Conservation (phyloP, 169 alveolate species). For the Babesia bigemina region DNA sequence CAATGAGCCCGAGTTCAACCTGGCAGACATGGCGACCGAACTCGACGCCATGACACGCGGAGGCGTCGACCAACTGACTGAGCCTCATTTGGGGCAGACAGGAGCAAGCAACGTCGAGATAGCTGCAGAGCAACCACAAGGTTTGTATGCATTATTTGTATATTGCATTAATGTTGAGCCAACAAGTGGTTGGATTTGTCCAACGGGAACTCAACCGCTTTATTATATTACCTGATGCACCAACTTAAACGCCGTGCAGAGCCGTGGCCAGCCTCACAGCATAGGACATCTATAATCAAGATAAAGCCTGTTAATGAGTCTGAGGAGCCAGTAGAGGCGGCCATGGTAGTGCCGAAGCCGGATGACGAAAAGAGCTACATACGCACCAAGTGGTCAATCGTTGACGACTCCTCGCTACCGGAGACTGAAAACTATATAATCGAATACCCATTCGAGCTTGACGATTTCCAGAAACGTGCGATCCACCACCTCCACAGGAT, state of each 20-base stretch:
- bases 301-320: neutral
- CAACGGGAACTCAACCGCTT: too few species aligned
- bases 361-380: constrained; percentile 56
- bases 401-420: constrained; percentile 64
- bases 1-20: constrained; percentile 31
- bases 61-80: neutral
- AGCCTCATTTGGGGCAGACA: neutral
- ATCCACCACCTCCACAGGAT: constrained; percentile 89
- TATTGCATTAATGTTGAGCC: neutral
- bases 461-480: constrained; percentile 95
- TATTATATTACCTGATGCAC: too few species aligned
- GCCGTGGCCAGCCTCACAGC: too few species aligned
- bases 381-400: constrained; percentile 78
- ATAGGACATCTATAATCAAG: neutral
- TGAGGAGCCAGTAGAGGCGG: neutral
- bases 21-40: neutral
- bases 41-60: constrained; percentile 2
- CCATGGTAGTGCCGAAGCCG: constrained; percentile 53
- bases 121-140: neutral
- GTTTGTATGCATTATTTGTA: neutral
- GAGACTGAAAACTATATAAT: constrained; percentile 73
- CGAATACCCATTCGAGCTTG: constrained; percentile 92
- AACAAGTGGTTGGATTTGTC: too few species aligned
- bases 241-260: too few species aligned
- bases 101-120: neutral